phyloP scores from a whole-genome alignment of 164 flowering plant genomes.

The Magnolia officinalis region DNA sequence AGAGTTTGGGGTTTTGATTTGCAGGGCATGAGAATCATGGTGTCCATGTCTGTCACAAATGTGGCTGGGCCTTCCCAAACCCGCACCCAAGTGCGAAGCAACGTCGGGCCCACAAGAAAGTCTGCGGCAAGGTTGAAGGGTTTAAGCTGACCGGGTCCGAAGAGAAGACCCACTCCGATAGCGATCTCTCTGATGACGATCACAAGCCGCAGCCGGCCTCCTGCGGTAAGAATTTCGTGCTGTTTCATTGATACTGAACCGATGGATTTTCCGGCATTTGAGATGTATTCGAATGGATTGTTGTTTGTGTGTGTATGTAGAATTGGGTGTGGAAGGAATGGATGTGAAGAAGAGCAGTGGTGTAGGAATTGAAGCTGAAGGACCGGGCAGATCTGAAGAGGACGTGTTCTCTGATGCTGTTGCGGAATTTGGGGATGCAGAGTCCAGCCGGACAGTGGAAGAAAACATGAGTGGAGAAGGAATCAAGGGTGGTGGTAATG shows the following conservation, averaged over 20 bases:
- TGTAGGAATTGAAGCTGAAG: slow-evolving; percentile 12
- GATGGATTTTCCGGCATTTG: neutral
- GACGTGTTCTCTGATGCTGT: slow-evolving; percentile 71
- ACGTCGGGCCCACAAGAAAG: slow-evolving; percentile 71
- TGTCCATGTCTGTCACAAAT: slow-evolving; percentile 56
- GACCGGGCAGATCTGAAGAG: slow-evolving; percentile 47
- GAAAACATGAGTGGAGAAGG: neutral
- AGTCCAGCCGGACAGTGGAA: slow-evolving; percentile 5
- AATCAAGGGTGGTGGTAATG: neutral
- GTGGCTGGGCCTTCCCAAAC: slow-evolving; percentile 83
- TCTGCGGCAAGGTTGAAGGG: slow-evolving; percentile 77
- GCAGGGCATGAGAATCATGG: slow-evolving; percentile 51
- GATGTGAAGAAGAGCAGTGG: slow-evolving; percentile 23
- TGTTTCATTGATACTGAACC: neutral
- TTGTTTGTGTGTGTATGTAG: slow-evolving; percentile 9
- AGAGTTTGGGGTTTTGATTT: slow-evolving; percentile 6
- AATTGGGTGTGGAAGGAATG: slow-evolving; percentile 27
- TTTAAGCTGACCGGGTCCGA: slow-evolving; percentile 28
- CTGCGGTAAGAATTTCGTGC: slow-evolving; percentile 36
- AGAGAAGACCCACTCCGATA: slow-evolving; percentile 27
- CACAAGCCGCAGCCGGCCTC: slow-evolving; percentile 10
- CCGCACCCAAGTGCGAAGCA: slow-evolving; percentile 79
- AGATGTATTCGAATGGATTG: neutral
- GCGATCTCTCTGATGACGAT: slow-evolving; percentile 47
- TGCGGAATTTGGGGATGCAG: slow-evolving; percentile 50